Conservation (phyloP, 1,284 basidiomycete genomes). For the Ganoderma leucocontextum region DNA sequence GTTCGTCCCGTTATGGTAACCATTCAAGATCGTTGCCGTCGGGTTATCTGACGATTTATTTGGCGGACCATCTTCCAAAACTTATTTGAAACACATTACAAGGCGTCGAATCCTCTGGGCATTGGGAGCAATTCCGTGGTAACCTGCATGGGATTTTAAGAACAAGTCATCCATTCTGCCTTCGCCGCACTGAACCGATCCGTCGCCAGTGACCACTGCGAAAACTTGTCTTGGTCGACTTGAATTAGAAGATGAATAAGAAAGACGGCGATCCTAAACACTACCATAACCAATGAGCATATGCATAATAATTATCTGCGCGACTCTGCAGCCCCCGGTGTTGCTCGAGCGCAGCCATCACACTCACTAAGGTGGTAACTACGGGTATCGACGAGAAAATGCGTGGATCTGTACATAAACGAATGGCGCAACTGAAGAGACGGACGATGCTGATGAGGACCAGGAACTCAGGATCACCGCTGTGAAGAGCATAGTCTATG, state of each 20-base stretch:
- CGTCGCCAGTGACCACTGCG: not conserved
- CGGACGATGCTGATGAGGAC: slow-evolving; percentile 20
- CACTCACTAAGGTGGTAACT: slow-evolving; percentile 37
- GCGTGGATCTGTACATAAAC: slow-evolving; percentile 35
- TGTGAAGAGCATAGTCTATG: slow-evolving; percentile 34
- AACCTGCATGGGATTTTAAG: not conserved
- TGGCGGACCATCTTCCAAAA: not conserved
- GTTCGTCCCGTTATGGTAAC: slow-evolving; percentile 26
- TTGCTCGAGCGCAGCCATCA: slow-evolving; percentile 21
- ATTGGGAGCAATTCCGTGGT: not conserved
- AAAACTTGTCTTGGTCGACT: not conserved
- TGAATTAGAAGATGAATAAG: not conserved
- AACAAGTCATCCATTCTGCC: not conserved
- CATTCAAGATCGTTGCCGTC: slow-evolving; percentile 16
- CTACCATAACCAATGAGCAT: slow-evolving; percentile 12
- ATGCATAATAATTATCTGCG: slow-evolving; percentile 27
- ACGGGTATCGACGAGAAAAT: slow-evolving; percentile 38
- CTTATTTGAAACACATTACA: not conserved
- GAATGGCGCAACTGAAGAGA: slow-evolving; percentile 29
- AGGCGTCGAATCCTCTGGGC: not conserved
- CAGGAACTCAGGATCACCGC: slow-evolving; percentile 11
- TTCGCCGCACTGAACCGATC: not conserved
- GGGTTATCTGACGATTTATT: not conserved
- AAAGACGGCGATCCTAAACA: slow-evolving; percentile 1
- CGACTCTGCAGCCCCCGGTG: slow-evolving; percentile 16